Evolutionary conservation across 768 basidiomycete species (phyloP).

Genomic region (Mycena filopes): DNA sequence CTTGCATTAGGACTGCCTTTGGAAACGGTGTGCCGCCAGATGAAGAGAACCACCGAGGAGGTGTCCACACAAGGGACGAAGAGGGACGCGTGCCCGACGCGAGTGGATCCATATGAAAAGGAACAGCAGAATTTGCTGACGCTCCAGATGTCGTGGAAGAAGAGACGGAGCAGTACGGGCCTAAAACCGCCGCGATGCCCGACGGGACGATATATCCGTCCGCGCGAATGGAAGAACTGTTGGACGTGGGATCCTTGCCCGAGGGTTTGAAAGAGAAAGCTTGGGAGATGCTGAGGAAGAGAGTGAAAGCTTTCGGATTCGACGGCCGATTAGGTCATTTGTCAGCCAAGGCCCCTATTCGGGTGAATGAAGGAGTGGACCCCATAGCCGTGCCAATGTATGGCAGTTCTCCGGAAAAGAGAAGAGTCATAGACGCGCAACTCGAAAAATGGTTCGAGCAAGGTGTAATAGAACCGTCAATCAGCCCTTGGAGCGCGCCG

Average conservation of each 20-base stretch:
- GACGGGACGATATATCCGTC: neutral
- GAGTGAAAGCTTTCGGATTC: neutral
- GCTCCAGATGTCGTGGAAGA: no score
- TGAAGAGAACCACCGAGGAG: neutral
- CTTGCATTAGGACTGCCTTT: neutral
- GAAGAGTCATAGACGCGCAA: no score
- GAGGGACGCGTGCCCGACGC: no score
- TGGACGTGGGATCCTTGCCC: neutral
- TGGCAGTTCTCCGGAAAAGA: conserved; percentile 9
- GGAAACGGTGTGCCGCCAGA: neutral
- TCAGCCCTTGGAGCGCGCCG: neutral
- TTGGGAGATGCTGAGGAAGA: neutral
- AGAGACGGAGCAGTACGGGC: neutral
- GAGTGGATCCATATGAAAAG: no score
- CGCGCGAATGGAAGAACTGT: neutral
- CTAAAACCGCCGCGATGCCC: neutral
- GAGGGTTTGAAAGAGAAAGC: neutral
- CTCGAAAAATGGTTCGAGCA: no score
- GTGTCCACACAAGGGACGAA: no score
- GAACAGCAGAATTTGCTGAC: no score
- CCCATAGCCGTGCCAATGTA: neutral
- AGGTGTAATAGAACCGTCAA: neutral
- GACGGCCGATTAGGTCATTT: neutral
- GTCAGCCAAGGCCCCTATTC: neutral
- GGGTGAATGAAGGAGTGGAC: neutral